Evolutionary conservation across 2,329 filamentous ascomycete genomes (phyloP), one percentile per base, ranked within the genome.

Genomic region (Dryadomyces sulphureus): DNA sequence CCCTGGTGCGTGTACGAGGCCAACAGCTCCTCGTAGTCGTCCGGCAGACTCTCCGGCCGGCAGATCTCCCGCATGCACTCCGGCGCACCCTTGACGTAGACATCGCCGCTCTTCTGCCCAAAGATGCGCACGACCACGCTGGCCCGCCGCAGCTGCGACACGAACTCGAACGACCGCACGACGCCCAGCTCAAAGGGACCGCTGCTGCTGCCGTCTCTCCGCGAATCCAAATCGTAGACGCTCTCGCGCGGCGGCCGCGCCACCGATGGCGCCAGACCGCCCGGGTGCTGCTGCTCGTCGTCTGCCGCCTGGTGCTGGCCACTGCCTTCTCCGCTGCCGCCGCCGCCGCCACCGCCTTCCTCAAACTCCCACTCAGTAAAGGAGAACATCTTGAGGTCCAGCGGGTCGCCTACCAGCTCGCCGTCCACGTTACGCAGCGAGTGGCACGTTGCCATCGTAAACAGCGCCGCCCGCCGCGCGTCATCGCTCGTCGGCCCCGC

Each of bases 381-480:
- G 53, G 94, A 82, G 59, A 98, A 98, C 92, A 98, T 98, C 60
- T 96, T 96, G 48, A 95, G 71, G 60, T 98, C 92, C 2, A 98
- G 69, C 5, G 93, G 92, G 57, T 98, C 92, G 1, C 92, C 92
- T 30, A 98, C 73, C 36, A 96, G 74, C 58, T 95, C 88, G 41
- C 77, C 82, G 50, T 96, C 89, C 16, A 98, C 81, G 11, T 82
- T 76, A 41, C 89, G 78, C 8, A 98, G 70, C 0, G 90, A 94
- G 60, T 98, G 92, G 48, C 92, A 98, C 1, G 92, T 98, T 8
- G 92, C 88, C 92, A 98, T 98, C 0, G 88, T 89, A 58, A 92
- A 89, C 3, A 96, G 68, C 12, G 84, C 84, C 7, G 84, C 84
- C 24, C 64, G 67, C 9, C 64, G 61, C 1, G 57, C 50, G 36